Base-by-base conservation (phyloP, 169 alveolate species). In the Plasmodium falciparum region DNA sequence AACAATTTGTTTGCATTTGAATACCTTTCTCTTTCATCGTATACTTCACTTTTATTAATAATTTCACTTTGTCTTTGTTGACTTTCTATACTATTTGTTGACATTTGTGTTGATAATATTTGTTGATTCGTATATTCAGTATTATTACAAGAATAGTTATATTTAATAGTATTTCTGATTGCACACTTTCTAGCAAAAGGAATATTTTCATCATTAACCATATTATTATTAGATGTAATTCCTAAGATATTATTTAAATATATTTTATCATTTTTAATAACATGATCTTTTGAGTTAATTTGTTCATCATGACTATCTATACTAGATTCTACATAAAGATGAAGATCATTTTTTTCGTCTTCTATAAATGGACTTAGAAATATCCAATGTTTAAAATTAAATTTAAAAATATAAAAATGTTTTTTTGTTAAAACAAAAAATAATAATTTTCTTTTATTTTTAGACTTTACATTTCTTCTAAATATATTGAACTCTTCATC, bases 301-400 rank as follows among this genome's bases (percentile, higher is more conserved):
- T 65, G 47, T 71, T 49, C 75, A 5, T 45, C 92, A 13, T 63
- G 71, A 71, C 92, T 85, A 54, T 71, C 86, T 59, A 24, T 26
- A 17, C 67, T 58, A 8, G 92, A 85, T 65, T 85, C 92, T 5
- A 85, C 88, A 45, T 71, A 85, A 63, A 85, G 71, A 20, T 59
- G 65, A 43, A 85, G 70, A 43, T 85, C 92, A 58, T 85, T 66
- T 65, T 85, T 85, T 71, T 85, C 92, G 59, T 71, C 92, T 47
- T 85, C 88, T 24, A 72, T 29, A 47, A 85, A 85, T 59, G 92
- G 92, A 62, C 88, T 85, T 72, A 85, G 39, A 71, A 73, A 85
- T 56, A 85, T 56, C 92, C 92, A 85, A 3, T 85, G 43, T 26
- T 71, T 85, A 85, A 71, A 85, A 70, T 72, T 56, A 7, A 58